Conservation (phyloP, 148 eudicot genomes). For the Euryodendron excelsum region DNA sequence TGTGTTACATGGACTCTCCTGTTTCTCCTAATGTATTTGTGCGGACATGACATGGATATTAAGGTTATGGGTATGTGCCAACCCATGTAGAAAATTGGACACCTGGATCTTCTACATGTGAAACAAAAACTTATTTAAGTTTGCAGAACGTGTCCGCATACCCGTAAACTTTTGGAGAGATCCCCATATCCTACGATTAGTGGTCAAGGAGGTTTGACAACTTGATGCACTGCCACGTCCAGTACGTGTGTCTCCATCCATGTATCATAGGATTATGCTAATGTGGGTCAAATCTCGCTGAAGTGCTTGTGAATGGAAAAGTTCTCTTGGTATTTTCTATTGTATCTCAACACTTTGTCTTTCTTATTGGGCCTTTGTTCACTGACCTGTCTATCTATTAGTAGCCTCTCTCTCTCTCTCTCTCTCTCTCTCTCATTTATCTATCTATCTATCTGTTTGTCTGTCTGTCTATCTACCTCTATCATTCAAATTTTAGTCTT, state of each 20-base stretch:
- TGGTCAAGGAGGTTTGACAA: neutral
- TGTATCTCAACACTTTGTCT: neutral
- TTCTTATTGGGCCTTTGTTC: neutral
- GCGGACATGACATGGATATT: neutral
- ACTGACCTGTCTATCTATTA: neutral
- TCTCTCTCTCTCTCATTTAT: too few relatives aligned
- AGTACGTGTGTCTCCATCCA: neutral
- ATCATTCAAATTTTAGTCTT: neutral
- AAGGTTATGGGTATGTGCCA: neutral
- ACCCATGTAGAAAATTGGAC: neutral
- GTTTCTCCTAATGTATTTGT: neutral
- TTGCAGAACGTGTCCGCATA: neutral
- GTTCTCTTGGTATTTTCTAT: neutral
- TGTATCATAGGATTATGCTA: neutral
- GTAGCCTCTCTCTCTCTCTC: neutral
- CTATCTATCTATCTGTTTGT: too few relatives aligned
- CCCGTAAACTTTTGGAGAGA: neutral
- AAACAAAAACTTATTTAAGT: too few relatives aligned
- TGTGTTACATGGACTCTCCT: neutral
- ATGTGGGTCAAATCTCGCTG: neutral
- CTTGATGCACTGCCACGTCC: neutral
- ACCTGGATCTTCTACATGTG: neutral
- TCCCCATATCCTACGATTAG: neutral
- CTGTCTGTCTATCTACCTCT: too few relatives aligned
- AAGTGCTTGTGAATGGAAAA: neutral